Conservation (phyloP, 83 land plant genomes). For the Picea mariana region DNA sequence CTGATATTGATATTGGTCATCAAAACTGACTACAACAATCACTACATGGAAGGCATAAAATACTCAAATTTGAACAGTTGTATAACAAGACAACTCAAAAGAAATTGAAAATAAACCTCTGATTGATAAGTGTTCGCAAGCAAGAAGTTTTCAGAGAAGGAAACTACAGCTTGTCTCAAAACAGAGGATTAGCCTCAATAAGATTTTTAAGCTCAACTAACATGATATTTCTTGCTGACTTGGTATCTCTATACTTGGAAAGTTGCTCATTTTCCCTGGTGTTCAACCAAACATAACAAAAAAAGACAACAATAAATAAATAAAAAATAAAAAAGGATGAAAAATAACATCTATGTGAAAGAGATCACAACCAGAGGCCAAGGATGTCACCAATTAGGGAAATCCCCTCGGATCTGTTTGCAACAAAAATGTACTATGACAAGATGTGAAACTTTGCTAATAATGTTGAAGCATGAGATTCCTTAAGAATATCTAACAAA, state of each 20-base stretch:
- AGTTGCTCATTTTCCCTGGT: constrained; percentile 90
- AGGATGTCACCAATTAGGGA: too few relatives aligned
- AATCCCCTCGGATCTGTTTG: neutral
- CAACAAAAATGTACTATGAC: neutral
- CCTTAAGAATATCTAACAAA: neutral
- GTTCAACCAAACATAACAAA: constrained; percentile 14
- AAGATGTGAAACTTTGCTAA: neutral
- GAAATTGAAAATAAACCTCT: constrained; percentile 49
- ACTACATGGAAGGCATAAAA: neutral
- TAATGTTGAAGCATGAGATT: neutral
- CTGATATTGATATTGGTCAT: too few relatives aligned
- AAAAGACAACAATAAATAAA: constrained; percentile 7
- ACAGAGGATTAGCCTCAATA: constrained; percentile 90
- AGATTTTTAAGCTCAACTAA: constrained; percentile 89
- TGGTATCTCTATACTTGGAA: constrained; percentile 91
- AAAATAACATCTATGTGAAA: neutral
- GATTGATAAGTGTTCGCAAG: constrained; percentile 82
- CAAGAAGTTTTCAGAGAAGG: constrained; percentile 81
- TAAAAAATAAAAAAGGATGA: neutral
- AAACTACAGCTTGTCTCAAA: constrained; percentile 84
- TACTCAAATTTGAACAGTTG: neutral
- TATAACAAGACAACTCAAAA: neutral
- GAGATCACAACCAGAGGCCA: neutral
- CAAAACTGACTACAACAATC: too few relatives aligned
- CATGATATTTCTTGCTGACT: constrained; percentile 88